A percentile compares a stretch with the other conserved stretches of the same genome.
Evolutionary conservation across 441 rosid species (phyloP).

Genomic region (Populus tomentosa): DNA sequence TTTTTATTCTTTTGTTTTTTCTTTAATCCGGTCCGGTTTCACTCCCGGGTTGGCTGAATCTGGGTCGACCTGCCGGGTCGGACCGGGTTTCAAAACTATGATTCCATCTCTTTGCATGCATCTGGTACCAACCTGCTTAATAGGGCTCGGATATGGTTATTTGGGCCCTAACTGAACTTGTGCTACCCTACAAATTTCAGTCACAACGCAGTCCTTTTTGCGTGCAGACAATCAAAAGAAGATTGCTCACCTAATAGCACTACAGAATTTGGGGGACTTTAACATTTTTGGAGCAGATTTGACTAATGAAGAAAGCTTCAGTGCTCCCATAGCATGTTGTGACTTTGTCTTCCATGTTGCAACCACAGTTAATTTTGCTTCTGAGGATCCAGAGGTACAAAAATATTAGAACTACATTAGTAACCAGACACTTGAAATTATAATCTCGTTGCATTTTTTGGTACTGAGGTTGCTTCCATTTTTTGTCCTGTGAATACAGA

Average conservation of each 20-base stretch:
- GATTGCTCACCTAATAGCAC: constrained; percentile 44
- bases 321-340: constrained; percentile 53
- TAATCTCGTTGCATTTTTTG: not conserved
- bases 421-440: not conserved
- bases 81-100: too few relatives aligned
- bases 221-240: constrained; percentile 55
- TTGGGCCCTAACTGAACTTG: not conserved
- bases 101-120: too few relatives aligned
- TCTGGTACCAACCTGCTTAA: too few relatives aligned
- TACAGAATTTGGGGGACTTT: constrained; percentile 59
- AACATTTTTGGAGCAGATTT: constrained; percentile 63
- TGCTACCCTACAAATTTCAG: not conserved
- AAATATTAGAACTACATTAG: not conserved
- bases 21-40: too few relatives aligned
- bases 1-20: too few relatives aligned
- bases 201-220: not conserved
- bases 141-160: too few relatives aligned
- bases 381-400: constrained; percentile 84
- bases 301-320: constrained; percentile 57
- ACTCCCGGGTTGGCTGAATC: too few relatives aligned
- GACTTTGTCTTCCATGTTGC: constrained; percentile 84
- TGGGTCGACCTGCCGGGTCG: too few relatives aligned
- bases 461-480: not conserved
- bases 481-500: constrained; percentile 25
- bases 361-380: constrained; percentile 77